Evolutionary conservation across 495 filamentous ascomycete species (phyloP).

Genomic region (Saxophila tyrrhenica): DNA sequence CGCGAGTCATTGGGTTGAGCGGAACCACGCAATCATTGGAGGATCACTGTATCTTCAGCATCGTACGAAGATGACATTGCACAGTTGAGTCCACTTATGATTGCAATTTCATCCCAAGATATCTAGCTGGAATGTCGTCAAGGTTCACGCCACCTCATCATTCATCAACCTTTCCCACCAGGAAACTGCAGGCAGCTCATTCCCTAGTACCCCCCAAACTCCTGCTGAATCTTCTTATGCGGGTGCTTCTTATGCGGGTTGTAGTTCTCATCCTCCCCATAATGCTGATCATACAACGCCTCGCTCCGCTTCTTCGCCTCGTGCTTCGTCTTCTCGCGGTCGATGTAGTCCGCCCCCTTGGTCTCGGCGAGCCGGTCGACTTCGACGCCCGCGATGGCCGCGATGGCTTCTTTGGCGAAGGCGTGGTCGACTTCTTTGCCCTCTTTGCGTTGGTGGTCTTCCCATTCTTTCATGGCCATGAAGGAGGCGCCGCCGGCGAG

Average conservation of each 20-base stretch:
- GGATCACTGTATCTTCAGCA: too few species aligned
- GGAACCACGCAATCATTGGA: too few species aligned
- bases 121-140: too few species aligned
- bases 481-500: slow-evolving; percentile 68
- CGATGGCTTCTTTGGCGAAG: slow-evolving; percentile 68
- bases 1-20: too few species aligned
- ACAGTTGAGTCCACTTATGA: too few species aligned
- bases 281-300: slow-evolving; percentile 40
- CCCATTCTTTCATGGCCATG: slow-evolving; percentile 68
- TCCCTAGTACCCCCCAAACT: neutral
- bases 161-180: too few species aligned
- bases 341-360: slow-evolving; percentile 60
- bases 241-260: neutral
- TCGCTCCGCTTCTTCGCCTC: slow-evolving; percentile 56
- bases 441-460: slow-evolving; percentile 61
- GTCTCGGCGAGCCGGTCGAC: slow-evolving; percentile 71
- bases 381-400: slow-evolving; percentile 59
- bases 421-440: slow-evolving; percentile 59
- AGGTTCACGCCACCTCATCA: too few species aligned
- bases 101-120: too few species aligned
- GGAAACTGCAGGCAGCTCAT: too few species aligned
- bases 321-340: slow-evolving; percentile 53
- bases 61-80: too few species aligned
- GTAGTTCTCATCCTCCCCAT: slow-evolving; percentile 33
- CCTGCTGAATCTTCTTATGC: neutral